Conservation (phyloP, 768 basidiomycete genomes). For the Scleroderma bovista region DNA sequence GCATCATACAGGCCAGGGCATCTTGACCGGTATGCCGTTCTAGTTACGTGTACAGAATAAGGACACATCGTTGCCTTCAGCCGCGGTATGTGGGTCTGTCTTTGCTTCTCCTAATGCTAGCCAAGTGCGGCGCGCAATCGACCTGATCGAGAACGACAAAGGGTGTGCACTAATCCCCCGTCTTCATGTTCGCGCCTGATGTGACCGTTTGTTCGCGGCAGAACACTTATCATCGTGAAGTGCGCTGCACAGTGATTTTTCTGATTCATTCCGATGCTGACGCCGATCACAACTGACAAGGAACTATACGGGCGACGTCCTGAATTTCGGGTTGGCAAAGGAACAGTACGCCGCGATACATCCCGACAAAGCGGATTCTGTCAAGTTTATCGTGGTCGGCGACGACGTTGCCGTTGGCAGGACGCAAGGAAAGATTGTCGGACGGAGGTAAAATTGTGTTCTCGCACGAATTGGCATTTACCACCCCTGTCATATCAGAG, state of each 20-base stretch:
- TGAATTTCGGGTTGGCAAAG: constrained; percentile 87
- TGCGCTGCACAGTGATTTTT: constrained; percentile 21
- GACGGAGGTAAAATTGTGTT: constrained; percentile 51
- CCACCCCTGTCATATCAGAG: constrained; percentile 38
- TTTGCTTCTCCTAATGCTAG: constrained; percentile 88
- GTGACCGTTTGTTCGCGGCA: constrained; percentile 18
- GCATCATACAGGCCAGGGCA: constrained; percentile 55
- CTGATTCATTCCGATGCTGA: constrained; percentile 6
- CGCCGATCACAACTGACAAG: constrained; percentile 35
- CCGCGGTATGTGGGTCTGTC: constrained; percentile 82
- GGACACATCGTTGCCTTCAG: constrained; percentile 21
- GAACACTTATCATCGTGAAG: constrained; percentile 84
- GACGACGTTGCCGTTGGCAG: constrained; percentile 88
- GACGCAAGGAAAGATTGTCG: constrained; percentile 79
- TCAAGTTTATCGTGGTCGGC: constrained; percentile 78
- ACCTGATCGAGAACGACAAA: constrained; percentile 64
- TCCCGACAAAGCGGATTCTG: constrained; percentile 58
- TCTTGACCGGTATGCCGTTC: constrained; percentile 56
- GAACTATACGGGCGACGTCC: constrained; percentile 87
- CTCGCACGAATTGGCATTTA: too few species aligned
- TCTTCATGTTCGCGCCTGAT: background rate
- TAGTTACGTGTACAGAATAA: background rate
- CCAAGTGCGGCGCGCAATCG: constrained; percentile 79
- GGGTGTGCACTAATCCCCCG: constrained; percentile 42
- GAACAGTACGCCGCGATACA: constrained; percentile 74